Base-by-base conservation (phyloP, 164 flowering plant genomes). In the Chloranthus sessilifolius region DNA sequence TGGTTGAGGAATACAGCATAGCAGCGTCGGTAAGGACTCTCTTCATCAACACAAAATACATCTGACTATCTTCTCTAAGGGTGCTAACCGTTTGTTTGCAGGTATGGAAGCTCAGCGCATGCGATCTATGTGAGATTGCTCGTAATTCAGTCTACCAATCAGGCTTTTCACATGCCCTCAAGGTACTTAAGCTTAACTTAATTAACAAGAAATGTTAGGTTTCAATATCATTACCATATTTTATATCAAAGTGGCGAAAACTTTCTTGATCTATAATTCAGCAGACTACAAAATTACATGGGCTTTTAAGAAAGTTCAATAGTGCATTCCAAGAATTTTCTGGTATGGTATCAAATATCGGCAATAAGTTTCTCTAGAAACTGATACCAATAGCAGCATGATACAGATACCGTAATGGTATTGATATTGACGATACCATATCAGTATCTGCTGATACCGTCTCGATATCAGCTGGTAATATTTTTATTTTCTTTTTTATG, bases 1-100 rank as follows among this genome's bases (percentile, higher is more conserved):
- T 94, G 64, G 97, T 94, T 44, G 99, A 94, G 65, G 99, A 94
- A 62, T 94, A 94, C 69, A 94, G 99, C 56, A 81, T 94, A 38
- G 99, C 99, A 63, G 99, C 99, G 60, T 84, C 95, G 22, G 99
- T 88, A 50, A 70, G 95, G 65, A 24, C 56, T 50, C 52, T 47
- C 54, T 29, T 34, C 27, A 41, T 34, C 51, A 14, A 14, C 31
- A 3, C 12, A 15, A 8, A 20, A 5, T 23, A n/a, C n/a, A n/a
- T n/a, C n/a, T n/a, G n/a, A n/a, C n/a, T n/a, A n/a, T 15, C 23
- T 8, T 21, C 19, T 0, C 24, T 21, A 15, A 5, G 34, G 17
- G 31, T 24, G 41, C 50, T 41, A 17, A 45, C 39, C 17, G 7
- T 21, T 52, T 37, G 14, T 35, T 41, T 51, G 33, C 80, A 91